Evolutionary conservation across 768 basidiomycete species (phyloP), one percentile per base, ranked within the genome.

Genomic region (Hemileccinum rubropunctum): DNA sequence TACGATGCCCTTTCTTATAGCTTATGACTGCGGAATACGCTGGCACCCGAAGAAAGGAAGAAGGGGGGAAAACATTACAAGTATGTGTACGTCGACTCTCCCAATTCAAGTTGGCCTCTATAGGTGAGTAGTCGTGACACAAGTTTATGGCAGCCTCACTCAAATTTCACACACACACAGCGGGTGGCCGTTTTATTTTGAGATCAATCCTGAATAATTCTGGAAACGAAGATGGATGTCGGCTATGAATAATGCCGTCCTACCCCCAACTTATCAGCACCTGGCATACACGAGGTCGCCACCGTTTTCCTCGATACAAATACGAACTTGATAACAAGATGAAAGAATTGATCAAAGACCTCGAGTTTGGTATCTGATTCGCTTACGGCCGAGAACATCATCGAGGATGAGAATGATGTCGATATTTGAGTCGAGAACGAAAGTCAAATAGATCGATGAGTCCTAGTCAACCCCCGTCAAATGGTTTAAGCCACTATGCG

Each of bases 281-380:
- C 95, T 3, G 91, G 83, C 4, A 83, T 91, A 14, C 95, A 98
- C 66, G 95, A 99, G 71, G 79, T 98, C 35, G 83, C 87, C 14
- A 88, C 87, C 0, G 98, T 0, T 98, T 87, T 71, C 86, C 98
- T 63, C 95, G 98, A 68, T 99, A 98, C 64, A 95, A 99, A 64
- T 93, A 95, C 59, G 95, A 99, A 68, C 72, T 92, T 5, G 95
- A 98, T 63, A 97, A 99, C 65, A 95, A 99, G 45, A 95, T 95
- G 0, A 95, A 99, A 64, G 87, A 95, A 60, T 70, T 91, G 2
- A 87, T 98, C 56, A 98, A 98, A 69, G 93, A 98, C 64, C 76
- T 99, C 55, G 95, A 98, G 64, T 98, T 98, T 59, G 95, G 91
- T 2, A 72, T 94, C n/a, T 91, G 91, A 52, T 74, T 80, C 17